phyloP scores from a whole-genome alignment of 768 basidiomycete genomes.

The Steccherinum ochraceum region DNA sequence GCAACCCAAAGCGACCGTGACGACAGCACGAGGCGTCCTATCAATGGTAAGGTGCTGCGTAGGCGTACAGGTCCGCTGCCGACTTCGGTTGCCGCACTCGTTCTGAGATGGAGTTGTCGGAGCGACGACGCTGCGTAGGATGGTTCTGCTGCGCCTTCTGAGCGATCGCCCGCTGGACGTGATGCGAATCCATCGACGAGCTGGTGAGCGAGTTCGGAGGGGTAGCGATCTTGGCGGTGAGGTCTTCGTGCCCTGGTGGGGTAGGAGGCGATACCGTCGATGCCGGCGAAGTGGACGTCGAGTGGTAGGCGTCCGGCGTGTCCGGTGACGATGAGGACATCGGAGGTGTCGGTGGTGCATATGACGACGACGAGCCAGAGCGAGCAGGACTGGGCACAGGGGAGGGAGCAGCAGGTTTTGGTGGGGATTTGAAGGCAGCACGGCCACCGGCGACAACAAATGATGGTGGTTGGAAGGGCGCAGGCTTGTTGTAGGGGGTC shows the following conservation, averaged over 20 bases:
- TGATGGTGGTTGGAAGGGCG: slow-evolving; percentile 12
- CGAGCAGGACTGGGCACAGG: slow-evolving; percentile 6
- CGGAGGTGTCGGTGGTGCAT: too few relatives aligned
- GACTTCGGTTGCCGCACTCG: too few relatives aligned
- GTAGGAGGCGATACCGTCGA: slow-evolving; percentile 25
- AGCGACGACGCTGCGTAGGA: too few relatives aligned
- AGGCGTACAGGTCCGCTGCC: too few relatives aligned
- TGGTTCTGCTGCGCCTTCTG: too few relatives aligned
- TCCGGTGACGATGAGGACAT: slow-evolving; percentile 17
- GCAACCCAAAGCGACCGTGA: too few relatives aligned
- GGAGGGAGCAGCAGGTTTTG: slow-evolving; percentile 13
- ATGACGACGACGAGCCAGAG: slow-evolving; percentile 14
- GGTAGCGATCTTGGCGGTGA: slow-evolving; percentile 16
- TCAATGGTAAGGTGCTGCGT: too few relatives aligned
- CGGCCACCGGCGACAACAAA: slow-evolving; percentile 17
- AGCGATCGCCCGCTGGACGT: too few relatives aligned
- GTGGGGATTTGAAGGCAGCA: slow-evolving; percentile 15
- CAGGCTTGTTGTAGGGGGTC: slow-evolving; percentile 14
- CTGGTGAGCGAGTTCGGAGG: slow-evolving; percentile 8
- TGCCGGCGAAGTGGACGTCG: slow-evolving; percentile 24
- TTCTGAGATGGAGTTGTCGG: too few relatives aligned
- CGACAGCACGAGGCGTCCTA: too few relatives aligned
- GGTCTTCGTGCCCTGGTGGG: slow-evolving; percentile 20
- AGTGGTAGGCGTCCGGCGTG: slow-evolving; percentile 25
- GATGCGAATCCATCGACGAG: too few relatives aligned